Percentiles rank a stretch among this genome's conserved stretches.
These are phyloP conservation scores for Monosporozyma unispora DNA, from an alignment of 805 yeast genomes.

Conservation along the genomic window DNA sequence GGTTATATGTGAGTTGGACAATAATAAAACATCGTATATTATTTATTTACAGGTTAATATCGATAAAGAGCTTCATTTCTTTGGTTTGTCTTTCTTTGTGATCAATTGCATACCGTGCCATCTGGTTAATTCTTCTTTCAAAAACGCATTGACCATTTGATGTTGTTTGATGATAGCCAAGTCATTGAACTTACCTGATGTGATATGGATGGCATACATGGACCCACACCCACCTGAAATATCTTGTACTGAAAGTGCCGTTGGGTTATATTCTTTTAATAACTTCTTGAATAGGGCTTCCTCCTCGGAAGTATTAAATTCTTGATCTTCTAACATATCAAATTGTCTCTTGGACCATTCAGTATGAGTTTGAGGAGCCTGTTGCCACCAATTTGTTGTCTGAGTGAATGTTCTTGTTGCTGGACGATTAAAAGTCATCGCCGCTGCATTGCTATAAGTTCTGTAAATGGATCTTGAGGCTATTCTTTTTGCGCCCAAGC, in stretches of 20 bases:
- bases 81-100: constrained; percentile 38
- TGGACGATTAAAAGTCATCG: not conserved
- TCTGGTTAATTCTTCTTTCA: constrained; percentile 74
- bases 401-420: not conserved
- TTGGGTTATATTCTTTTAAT: constrained; percentile 47
- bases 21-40: not conserved
- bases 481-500: not conserved
- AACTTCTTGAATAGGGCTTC: not conserved
- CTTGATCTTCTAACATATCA: not conserved
- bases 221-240: constrained; percentile 97
- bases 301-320: not conserved
- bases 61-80: not conserved
- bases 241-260: constrained; percentile 58
- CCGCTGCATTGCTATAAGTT: not conserved
- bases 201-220: constrained; percentile 84
- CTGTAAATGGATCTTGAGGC: not conserved
- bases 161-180: constrained; percentile 85
- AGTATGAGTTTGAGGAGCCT: not conserved
- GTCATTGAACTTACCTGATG: constrained; percentile 68
- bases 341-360: not conserved
- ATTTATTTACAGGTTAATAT: not conserved
- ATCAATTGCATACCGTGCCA: constrained; percentile 94
- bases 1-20: too few relatives aligned
- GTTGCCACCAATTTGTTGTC: not conserved
- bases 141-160: constrained; percentile 69